phyloP scores from a whole-genome alignment of 805 yeast genomes.

The Candida tibetensis region DNA sequence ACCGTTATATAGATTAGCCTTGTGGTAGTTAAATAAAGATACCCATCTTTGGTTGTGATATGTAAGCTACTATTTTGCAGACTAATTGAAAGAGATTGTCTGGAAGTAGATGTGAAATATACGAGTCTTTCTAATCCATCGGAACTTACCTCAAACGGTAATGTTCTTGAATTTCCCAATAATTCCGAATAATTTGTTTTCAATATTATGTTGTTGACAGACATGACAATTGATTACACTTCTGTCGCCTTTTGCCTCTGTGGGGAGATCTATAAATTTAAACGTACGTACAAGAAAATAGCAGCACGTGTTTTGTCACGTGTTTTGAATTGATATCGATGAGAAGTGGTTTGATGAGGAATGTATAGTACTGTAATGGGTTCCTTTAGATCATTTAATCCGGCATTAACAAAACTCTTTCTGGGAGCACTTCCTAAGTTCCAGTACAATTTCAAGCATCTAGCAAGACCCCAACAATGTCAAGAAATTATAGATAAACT shows the following conservation, averaged over 20 bases:
- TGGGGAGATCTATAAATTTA: too few relatives aligned
- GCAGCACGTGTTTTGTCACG: background rate
- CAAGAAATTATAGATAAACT: slow-evolving; percentile 47
- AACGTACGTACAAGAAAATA: too few relatives aligned
- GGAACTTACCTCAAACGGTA: slow-evolving; percentile 19
- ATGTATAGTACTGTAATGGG: slow-evolving; percentile 1
- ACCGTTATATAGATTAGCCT: slow-evolving; percentile 40
- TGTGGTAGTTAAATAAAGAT: slow-evolving; percentile 39
- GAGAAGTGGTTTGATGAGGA: too few relatives aligned
- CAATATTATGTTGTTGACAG: slow-evolving; percentile 25
- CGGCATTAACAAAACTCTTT: slow-evolving; percentile 23
- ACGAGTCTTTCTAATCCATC: slow-evolving; percentile 19
- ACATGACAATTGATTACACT: slow-evolving; percentile 26
- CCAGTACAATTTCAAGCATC: slow-evolving; percentile 26
- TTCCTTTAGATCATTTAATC: slow-evolving; percentile 22
- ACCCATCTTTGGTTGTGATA: slow-evolving; percentile 38
- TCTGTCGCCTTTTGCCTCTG: too few relatives aligned
- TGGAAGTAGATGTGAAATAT: slow-evolving; percentile 14
- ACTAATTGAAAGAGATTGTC: slow-evolving; percentile 30
- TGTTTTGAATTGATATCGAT: background rate
- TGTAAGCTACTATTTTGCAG: slow-evolving; percentile 16
- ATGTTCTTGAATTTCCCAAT: slow-evolving; percentile 2
- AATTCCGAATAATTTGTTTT: slow-evolving; percentile 12
- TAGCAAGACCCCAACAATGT: slow-evolving; percentile 21
- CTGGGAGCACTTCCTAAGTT: slow-evolving; percentile 16